These are phyloP conservation scores for Mycena rosella DNA, from an alignment of 768 basidiomycete species.

Conservation along the genomic window DNA sequence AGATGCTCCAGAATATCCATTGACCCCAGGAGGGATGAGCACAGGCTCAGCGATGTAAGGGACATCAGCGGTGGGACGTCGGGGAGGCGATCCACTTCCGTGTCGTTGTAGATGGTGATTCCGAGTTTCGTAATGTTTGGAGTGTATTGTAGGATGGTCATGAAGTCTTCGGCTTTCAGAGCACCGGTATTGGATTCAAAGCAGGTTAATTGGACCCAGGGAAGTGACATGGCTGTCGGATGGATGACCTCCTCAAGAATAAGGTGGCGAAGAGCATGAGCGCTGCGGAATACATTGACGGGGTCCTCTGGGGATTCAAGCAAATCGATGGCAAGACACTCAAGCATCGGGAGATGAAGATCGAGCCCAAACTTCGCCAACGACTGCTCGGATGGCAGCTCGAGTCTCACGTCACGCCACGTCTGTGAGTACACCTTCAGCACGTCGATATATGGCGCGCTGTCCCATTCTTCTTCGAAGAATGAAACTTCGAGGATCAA, in stretches of 20 bases:
- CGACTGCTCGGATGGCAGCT: not conserved
- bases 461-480: not conserved
- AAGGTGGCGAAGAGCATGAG: not conserved
- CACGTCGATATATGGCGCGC: not conserved
- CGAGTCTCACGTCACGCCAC: conserved; percentile 5
- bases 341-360: conserved; percentile 14
- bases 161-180: not conserved
- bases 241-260: not conserved
- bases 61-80: not conserved
- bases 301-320: not conserved
- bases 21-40: not conserved
- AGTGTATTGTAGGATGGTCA: not conserved
- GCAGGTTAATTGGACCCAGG: not conserved
- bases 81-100: not conserved
- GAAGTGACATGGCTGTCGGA: not conserved
- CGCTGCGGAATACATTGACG: not conserved
- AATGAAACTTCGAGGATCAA: not conserved
- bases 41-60: not conserved
- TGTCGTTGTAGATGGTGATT: not conserved
- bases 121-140: not conserved
- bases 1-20: not conserved
- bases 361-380: not conserved
- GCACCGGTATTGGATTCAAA: not conserved
- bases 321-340: not conserved
- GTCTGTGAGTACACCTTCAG: not conserved